These are phyloP conservation scores for Clonostachys byssicola DNA, from an alignment of 2,329 filamentous ascomycete genomes.

Conservation along the genomic window DNA sequence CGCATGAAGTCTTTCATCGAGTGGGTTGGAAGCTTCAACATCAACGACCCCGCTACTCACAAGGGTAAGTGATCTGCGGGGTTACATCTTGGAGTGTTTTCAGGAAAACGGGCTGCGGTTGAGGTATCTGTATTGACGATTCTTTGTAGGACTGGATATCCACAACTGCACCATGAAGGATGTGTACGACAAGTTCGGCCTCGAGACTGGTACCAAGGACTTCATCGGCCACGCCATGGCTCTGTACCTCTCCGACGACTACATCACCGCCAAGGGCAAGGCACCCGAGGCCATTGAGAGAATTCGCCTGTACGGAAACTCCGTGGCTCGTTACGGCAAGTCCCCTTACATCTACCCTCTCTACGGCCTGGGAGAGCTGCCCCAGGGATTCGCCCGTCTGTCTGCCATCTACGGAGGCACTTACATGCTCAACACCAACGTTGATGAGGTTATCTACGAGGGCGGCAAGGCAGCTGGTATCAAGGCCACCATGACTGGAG, in stretches of 20 bases:
- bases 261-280: slow-evolving; percentile 68
- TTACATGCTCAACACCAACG: slow-evolving; percentile 96
- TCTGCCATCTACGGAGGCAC: slow-evolving; percentile 98
- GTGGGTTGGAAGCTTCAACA: slow-evolving; percentile 86
- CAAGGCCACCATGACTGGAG: slow-evolving; percentile 93
- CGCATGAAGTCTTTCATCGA: slow-evolving; percentile 95
- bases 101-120: background rate
- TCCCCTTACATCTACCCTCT: slow-evolving; percentile 99
- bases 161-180: slow-evolving; percentile 86
- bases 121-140: background rate
- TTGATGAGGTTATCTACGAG: slow-evolving; percentile 87
- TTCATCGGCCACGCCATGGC: slow-evolving; percentile 99
- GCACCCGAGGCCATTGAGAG: slow-evolving; percentile 86
- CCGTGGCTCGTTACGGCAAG: slow-evolving; percentile 95
- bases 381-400: slow-evolving; percentile 93
- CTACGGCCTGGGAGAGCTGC: slow-evolving; percentile 94
- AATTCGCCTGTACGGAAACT: slow-evolving; percentile 95
- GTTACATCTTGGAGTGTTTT: background rate
- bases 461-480: slow-evolving; percentile 86
- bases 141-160: slow-evolving; percentile 70
- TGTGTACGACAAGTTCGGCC: slow-evolving; percentile 96
- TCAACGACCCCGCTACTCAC: slow-evolving; percentile 78
- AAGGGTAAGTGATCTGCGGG: slow-evolving; percentile 59
- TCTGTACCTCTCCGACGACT: slow-evolving; percentile 85
- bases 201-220: slow-evolving; percentile 84